Evolutionary conservation across 2,329 filamentous ascomycete species (phyloP), one percentile per base, ranked within the genome.

Genomic region (Colletotrichum tamarilloi): DNA sequence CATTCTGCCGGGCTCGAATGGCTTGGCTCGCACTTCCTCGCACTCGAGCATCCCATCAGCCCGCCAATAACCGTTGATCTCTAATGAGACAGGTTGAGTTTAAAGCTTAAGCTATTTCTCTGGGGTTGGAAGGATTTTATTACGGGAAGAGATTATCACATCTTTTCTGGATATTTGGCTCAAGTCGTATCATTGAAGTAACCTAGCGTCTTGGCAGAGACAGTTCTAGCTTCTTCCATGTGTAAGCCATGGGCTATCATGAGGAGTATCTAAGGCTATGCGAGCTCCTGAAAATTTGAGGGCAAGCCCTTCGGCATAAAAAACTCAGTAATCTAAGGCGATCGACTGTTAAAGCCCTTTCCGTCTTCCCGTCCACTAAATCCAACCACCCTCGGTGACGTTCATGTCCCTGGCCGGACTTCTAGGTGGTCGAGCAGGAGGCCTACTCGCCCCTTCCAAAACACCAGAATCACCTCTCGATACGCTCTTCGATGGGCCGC

Each of bases 341-440:
- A 12, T 5, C 1, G 0, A 8, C 6, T 1, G 28, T 26, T 5
- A 7, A n/a, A 32, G 22, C 16, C 52, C 16, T 7, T 2, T 0
- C 6, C 14, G 26, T 11, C 42, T 8, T 22, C 19, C 5, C 22
- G 22, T 14, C 19, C 22, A 14, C 2, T 57, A 65, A 3, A 65
- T 7, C 62, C 62, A 65, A 16, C 62, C 62, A 9, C 62, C 52
- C 24, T 65, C 32, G 4, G 62, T 65, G 9, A 65, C 32, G 2
- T 65, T 57, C 5, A 57, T 46, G 16, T 30, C 28, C 24, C 24
- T 65, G 4, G 55, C 30, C 5, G 62, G 62, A 19, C 62, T 65
- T 46, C 52, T 65, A 1, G 32, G 12, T 8, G 62, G 62, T 28
- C 32, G 56, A 19, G 11, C 22, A 16, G 52, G 62, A 19, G 22